These are phyloP conservation scores for Tympanopsis confertula DNA, from an alignment of 2,329 filamentous ascomycete species.

Conservation along the genomic window DNA sequence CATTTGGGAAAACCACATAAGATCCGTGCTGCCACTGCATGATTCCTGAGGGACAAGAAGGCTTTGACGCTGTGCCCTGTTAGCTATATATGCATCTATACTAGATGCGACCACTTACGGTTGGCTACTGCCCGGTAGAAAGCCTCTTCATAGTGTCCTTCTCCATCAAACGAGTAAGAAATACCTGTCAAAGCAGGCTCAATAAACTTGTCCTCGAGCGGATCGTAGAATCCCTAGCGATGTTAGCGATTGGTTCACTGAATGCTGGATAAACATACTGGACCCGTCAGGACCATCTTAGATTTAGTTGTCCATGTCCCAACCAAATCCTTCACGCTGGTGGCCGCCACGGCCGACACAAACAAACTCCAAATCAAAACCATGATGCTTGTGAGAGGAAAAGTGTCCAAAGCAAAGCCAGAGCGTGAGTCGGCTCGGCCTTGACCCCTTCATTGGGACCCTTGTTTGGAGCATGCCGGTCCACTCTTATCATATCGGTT, in stretches of 20 bases:
- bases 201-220: constrained; percentile 49
- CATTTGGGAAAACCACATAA: constrained; percentile 41
- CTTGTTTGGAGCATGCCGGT: too few species aligned
- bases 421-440: too few species aligned
- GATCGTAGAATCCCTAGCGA: constrained; percentile 56
- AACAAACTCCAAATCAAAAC: too few species aligned
- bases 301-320: neutral
- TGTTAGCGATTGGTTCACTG: too few species aligned
- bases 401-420: too few species aligned
- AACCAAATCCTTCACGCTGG: neutral
- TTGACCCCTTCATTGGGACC: too few species aligned
- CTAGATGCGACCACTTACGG: constrained; percentile 32
- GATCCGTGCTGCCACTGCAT: constrained; percentile 66
- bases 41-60: constrained; percentile 49
- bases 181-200: constrained; percentile 58
- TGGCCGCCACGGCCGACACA: neutral
- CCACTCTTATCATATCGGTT: neutral
- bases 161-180: constrained; percentile 61
- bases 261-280: too few species aligned
- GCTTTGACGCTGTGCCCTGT: constrained; percentile 35
- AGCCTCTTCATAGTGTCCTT: constrained; percentile 58
- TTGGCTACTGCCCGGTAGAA: constrained; percentile 61
- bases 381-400: too few species aligned
- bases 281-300: constrained; percentile 7
- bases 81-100: neutral